These are phyloP conservation scores for Rhytidiadelphus loreus DNA, from an alignment of 225 moss, liverwort and hornwort genomes.

Conservation along the genomic window DNA sequence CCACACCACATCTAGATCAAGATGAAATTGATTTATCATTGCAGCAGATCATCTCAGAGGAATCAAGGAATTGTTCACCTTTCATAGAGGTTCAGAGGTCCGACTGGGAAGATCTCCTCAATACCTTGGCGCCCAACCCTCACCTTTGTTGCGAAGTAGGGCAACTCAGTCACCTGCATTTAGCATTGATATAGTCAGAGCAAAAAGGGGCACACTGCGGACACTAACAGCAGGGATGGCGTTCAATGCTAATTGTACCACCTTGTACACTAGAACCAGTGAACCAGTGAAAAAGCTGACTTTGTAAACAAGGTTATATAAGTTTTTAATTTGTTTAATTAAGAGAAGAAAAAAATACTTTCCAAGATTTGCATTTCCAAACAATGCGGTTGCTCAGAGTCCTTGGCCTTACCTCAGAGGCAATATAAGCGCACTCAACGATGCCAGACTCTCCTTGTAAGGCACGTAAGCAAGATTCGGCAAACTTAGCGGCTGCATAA, in stretches of 20 bases:
- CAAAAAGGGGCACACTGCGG: background rate
- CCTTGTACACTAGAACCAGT: background rate
- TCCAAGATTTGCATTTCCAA: background rate
- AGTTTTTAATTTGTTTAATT: background rate
- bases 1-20: background rate
- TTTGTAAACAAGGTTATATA: background rate
- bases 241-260: background rate
- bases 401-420: slow-evolving; percentile 52
- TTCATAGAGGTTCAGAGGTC: slow-evolving; percentile 73
- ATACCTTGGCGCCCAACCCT: slow-evolving; percentile 72
- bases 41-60: background rate
- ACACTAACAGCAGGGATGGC: background rate
- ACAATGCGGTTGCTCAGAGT: background rate
- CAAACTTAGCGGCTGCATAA: slow-evolving; percentile 96
- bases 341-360: background rate
- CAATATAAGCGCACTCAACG: slow-evolving; percentile 81
- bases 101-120: slow-evolving; percentile 79
- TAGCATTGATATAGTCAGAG: background rate
- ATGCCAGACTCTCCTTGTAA: slow-evolving; percentile 73
- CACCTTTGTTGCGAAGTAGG: slow-evolving; percentile 93
- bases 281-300: background rate
- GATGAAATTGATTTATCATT: background rate
- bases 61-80: slow-evolving; percentile 28
- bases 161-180: slow-evolving; percentile 85
- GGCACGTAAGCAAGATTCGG: slow-evolving; percentile 63